These are phyloP conservation scores for Lactifluus echinatus DNA, from an alignment of 768 basidiomycete genomes.

Conservation along the genomic window DNA sequence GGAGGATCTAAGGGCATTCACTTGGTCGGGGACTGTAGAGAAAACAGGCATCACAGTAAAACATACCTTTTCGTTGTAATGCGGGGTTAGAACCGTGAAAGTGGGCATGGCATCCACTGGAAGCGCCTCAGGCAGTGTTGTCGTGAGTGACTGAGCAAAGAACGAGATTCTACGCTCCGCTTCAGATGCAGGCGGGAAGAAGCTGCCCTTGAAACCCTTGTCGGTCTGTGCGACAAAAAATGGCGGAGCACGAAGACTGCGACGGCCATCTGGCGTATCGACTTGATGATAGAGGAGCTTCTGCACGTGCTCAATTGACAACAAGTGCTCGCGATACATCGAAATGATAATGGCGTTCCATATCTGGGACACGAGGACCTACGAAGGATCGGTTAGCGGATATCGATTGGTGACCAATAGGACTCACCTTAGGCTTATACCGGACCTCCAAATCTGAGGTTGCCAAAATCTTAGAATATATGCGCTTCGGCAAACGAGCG, in stretches of 20 bases:
- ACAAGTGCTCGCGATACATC: slow-evolving; percentile 98
- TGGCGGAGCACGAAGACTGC: slow-evolving; percentile 88
- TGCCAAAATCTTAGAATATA: slow-evolving; percentile 91
- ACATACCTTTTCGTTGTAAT: slow-evolving; percentile 93
- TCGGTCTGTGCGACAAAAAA: slow-evolving; percentile 98
- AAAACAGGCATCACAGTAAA: no score
- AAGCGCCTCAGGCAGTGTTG: slow-evolving; percentile 85
- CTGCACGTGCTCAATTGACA: slow-evolving; percentile 98
- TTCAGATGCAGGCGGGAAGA: slow-evolving; percentile 92
- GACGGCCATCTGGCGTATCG: slow-evolving; percentile 76
- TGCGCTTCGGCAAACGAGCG: slow-evolving; percentile 90
- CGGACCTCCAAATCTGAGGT: slow-evolving; percentile 95
- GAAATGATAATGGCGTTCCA: slow-evolving; percentile 99
- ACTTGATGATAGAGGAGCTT: slow-evolving; percentile 97
- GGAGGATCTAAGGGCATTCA: slow-evolving; percentile 55
- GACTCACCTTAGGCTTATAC: slow-evolving; percentile 94
- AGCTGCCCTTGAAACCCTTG: slow-evolving; percentile 73
- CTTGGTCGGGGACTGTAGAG: neutral
- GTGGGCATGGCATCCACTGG: slow-evolving; percentile 99
- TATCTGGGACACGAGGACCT: slow-evolving; percentile 97
- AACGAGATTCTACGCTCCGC: slow-evolving; percentile 97
- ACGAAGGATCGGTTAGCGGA: neutral
- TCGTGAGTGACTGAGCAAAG: slow-evolving; percentile 96
- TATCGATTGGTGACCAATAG: neutral
- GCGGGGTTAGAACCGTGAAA: slow-evolving; percentile 95